Evolutionary conservation across 177 flowering plant genomes (phyloP).

Genomic region (Vitis hybrid): DNA sequence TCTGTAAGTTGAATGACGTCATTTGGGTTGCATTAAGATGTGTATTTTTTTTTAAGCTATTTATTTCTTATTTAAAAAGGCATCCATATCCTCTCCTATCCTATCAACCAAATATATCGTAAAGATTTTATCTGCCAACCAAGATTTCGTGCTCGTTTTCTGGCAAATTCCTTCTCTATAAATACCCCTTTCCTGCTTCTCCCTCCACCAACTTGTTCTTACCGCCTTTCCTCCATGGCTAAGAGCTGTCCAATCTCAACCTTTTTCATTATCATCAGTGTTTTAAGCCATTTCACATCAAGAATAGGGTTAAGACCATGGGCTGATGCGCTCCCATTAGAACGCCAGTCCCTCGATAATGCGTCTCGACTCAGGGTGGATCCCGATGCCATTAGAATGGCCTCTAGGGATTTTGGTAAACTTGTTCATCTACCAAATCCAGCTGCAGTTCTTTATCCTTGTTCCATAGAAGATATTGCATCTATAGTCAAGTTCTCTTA

Average conservation of each 20-base stretch:
- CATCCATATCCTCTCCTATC: background rate
- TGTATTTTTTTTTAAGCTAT: no score
- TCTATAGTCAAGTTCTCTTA: no score
- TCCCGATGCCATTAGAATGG: slow-evolving; percentile 19
- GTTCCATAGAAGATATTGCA: no score
- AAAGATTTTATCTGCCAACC: background rate
- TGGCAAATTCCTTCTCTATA: slow-evolving; percentile 8
- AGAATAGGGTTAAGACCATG: background rate
- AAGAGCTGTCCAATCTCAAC: slow-evolving; percentile 6
- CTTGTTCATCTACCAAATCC: slow-evolving; percentile 30
- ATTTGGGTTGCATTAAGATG: no score
- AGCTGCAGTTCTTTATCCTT: background rate
- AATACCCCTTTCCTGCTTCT: background rate
- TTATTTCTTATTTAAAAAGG: no score
- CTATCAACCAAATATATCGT: background rate
- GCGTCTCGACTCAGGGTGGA: slow-evolving; percentile 19
- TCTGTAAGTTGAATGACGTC: no score
- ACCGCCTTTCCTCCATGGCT: slow-evolving; percentile 7
- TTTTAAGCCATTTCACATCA: slow-evolving; percentile 17
- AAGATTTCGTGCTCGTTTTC: slow-evolving; percentile 21
- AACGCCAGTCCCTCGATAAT: slow-evolving; percentile 29
- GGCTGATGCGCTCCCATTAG: slow-evolving; percentile 15
- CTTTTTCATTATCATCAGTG: slow-evolving; percentile 3
- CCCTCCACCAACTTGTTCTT: slow-evolving; percentile 2
- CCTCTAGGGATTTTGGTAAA: slow-evolving; percentile 63